Conservation (phyloP, 1,139 yeast species). For the Kurtzmaniella quercitrusa region DNA sequence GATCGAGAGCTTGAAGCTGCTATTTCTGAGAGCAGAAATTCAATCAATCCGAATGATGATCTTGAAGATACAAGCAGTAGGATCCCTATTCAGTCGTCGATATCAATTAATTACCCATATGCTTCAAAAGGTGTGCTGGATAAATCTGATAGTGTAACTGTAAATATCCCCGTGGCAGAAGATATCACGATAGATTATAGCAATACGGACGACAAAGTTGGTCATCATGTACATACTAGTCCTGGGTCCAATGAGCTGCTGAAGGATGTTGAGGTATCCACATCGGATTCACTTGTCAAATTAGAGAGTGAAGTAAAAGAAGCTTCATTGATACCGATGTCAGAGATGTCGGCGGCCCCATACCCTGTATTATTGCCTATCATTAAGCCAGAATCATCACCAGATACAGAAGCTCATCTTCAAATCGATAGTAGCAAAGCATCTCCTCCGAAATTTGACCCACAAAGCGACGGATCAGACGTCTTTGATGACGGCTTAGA, state of each 20-base stretch:
- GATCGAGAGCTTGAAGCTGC: background rate
- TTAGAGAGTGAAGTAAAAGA: background rate
- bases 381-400: background rate
- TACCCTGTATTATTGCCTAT: no score
- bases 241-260: no score
- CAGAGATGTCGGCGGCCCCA: no score
- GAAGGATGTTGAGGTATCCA: no score
- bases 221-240: background rate
- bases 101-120: background rate
- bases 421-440: background rate
- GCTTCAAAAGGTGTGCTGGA: background rate
- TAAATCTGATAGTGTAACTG: background rate
- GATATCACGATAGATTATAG: background rate
- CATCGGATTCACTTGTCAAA: no score
- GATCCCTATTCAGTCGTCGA: background rate
- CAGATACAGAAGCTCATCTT: background rate
- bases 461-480: conserved; percentile 15
- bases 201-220: background rate
- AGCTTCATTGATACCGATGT: no score
- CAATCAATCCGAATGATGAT: conserved; percentile 11
- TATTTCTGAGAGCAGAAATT: conserved; percentile 4
- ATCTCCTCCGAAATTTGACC: no score
- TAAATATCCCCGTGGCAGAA: background rate
- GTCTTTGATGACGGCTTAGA: conserved; percentile 27
- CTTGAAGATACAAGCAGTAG: background rate